A percentile compares a stretch with the other conserved stretches of the same genome.
These are phyloP conservation scores for Leishmania aethiopica DNA, from an alignment of 208 protist species.

Conservation along the genomic window DNA sequence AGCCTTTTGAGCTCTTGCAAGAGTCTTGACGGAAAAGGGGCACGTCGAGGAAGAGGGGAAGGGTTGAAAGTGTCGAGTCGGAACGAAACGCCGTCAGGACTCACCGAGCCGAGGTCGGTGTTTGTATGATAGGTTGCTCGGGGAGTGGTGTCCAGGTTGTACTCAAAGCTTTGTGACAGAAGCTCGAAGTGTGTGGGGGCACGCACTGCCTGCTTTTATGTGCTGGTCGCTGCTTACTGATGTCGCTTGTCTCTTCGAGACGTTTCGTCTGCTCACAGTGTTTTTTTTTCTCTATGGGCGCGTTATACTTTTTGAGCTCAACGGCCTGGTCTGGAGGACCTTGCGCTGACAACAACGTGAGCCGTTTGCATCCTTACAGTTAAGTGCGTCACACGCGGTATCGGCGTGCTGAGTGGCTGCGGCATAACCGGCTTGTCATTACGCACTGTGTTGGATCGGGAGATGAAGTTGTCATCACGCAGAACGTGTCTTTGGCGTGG, in stretches of 20 bases:
- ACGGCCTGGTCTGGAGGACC: not conserved
- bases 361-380: not conserved
- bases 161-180: too few relatives aligned
- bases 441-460: not conserved
- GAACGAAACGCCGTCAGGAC: not conserved
- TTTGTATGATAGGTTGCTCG: not conserved
- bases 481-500: not conserved
- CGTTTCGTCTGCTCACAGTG: not conserved
- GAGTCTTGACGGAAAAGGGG: not conserved
- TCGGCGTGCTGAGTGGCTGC: not conserved
- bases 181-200: not conserved
- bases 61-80: not conserved
- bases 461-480: not conserved
- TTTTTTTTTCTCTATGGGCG: not conserved
- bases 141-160: not conserved
- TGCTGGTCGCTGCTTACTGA: not conserved
- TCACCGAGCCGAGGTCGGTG: not conserved
- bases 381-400: not conserved
- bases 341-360: not conserved
- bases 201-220: not conserved
- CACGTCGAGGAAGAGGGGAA: not conserved
- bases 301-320: not conserved
- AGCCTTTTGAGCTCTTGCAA: not conserved
- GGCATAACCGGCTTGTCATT: not conserved
- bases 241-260: not conserved